A percentile compares a stretch with the other conserved stretches of the same genome.
These are phyloP conservation scores for Musa itinerans DNA, from an alignment of 176 grass and related monocot species.

Conservation along the genomic window DNA sequence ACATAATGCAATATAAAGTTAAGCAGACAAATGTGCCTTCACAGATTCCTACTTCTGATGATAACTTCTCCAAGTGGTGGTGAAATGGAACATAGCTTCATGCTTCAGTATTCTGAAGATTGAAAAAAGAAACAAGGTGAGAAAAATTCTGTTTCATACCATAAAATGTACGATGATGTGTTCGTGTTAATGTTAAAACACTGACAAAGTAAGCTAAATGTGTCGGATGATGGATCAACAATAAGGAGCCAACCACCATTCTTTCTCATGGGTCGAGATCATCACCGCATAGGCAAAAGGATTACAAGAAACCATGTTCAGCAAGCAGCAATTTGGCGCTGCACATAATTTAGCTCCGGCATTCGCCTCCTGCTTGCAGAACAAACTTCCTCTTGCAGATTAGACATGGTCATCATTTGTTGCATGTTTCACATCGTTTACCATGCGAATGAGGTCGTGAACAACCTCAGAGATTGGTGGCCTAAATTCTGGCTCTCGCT, in stretches of 20 bases:
- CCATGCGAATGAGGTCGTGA: constrained; percentile 65
- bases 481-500: constrained; percentile 75
- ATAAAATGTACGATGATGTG: too few relatives aligned
- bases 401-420: constrained; percentile 3
- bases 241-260: not conserved
- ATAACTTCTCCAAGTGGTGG: too few relatives aligned
- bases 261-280: not conserved
- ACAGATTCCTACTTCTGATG: too few relatives aligned
- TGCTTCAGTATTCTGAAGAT: too few relatives aligned
- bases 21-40: too few relatives aligned
- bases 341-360: not conserved
- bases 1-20: too few relatives aligned
- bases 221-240: not conserved
- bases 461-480: constrained; percentile 88
- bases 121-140: too few relatives aligned
- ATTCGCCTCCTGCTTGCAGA: not conserved
- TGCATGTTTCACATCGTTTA: constrained; percentile 36
- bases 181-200: too few relatives aligned
- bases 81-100: too few relatives aligned
- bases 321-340: too few relatives aligned
- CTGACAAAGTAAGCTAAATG: too few relatives aligned
- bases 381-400: not conserved
- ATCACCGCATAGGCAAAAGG: not conserved
- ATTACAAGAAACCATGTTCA: not conserved
- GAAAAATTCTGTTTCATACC: too few relatives aligned